phyloP scores from a whole-genome alignment of 306 rosid species.

The Vigna mungo region DNA sequence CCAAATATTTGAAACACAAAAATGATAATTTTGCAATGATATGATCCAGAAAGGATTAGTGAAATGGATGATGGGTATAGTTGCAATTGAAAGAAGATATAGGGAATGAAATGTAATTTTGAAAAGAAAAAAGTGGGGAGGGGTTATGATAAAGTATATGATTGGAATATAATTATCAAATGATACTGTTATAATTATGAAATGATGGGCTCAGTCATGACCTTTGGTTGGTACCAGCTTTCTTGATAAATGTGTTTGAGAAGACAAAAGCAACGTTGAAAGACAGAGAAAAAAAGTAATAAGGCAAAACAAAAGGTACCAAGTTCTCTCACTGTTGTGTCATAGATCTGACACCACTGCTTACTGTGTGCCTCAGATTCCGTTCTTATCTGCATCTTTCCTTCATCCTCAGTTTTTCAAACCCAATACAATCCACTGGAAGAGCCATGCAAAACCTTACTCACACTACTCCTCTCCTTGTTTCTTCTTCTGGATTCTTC shows the following conservation, averaged over 20 bases:
- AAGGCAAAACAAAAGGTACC: constrained; percentile 56
- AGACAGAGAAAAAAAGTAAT: constrained; percentile 31
- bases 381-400: constrained; percentile 49
- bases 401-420: constrained; percentile 18
- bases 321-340: constrained; percentile 56
- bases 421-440: constrained; percentile 37
- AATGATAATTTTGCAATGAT: background rate
- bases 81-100: constrained; percentile 8
- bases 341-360: constrained; percentile 68
- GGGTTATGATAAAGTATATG: constrained; percentile 29
- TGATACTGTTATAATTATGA: constrained; percentile 51
- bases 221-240: constrained; percentile 63
- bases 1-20: background rate
- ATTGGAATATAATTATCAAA: constrained; percentile 45
- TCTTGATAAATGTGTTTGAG: constrained; percentile 68
- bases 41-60: too few relatives aligned
- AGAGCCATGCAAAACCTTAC: constrained; percentile 52
- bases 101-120: background rate
- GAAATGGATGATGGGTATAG: too few relatives aligned
- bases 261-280: constrained; percentile 77
- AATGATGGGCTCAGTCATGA: constrained; percentile 51
- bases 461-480: background rate
- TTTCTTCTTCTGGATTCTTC: constrained; percentile 29
- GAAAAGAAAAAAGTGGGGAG: background rate
- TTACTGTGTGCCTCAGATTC: constrained; percentile 54